Evolutionary conservation across 345 rosid genomes (phyloP).

Genomic region (Erysimum cheiranthoides): DNA sequence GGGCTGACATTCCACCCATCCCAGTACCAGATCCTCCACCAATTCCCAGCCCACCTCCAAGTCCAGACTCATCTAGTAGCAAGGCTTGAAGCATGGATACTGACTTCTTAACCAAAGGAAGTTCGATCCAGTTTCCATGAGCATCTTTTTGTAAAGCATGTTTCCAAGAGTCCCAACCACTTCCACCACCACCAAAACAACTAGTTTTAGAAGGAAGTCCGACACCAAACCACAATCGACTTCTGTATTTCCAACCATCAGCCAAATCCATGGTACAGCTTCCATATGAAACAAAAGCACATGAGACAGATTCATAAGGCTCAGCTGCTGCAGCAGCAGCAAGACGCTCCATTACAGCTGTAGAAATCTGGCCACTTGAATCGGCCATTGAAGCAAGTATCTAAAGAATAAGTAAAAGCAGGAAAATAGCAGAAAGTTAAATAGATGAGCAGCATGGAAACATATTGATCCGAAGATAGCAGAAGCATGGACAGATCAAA

Average conservation of each 20-base stretch:
- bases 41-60: constrained; percentile 97
- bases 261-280: constrained; percentile 88
- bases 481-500: too few species aligned
- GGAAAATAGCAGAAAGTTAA: background rate
- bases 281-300: constrained; percentile 97
- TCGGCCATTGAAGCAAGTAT: constrained; percentile 99
- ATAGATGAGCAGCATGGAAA: background rate
- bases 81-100: constrained; percentile 96
- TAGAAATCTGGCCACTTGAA: constrained; percentile 89
- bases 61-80: constrained; percentile 88
- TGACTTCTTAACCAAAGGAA: constrained; percentile 89
- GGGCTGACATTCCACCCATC: constrained; percentile 99
- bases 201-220: constrained; percentile 67
- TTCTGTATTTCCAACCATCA: constrained; percentile 96
- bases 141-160: constrained; percentile 82
- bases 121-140: constrained; percentile 93
- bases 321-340: constrained; percentile 98
- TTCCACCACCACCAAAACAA: constrained; percentile 87
- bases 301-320: constrained; percentile 93
- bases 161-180: constrained; percentile 92
- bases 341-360: constrained; percentile 90
- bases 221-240: constrained; percentile 93
- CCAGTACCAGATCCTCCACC: constrained; percentile 99
- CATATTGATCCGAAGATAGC: too few species aligned
- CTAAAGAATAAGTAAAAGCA: constrained; percentile 46